A percentile compares a stretch with the other conserved stretches of the same genome.
Evolutionary conservation across 2,329 filamentous ascomycete genomes (phyloP).

Genomic region (Colletotrichum phormii): DNA sequence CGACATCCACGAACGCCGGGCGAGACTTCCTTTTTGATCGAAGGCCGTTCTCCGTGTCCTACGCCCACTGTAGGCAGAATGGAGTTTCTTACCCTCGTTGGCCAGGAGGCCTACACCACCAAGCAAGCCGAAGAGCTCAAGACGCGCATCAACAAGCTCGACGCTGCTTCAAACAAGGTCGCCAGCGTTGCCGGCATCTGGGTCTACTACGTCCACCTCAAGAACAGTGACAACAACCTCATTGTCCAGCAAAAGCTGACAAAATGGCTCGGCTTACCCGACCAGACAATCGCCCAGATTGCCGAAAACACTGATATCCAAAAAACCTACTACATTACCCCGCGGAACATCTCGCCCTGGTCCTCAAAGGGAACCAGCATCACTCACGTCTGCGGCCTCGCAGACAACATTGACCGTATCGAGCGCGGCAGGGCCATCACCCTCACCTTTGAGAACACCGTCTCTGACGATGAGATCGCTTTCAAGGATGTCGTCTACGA

Average conservation of each 20-base stretch:
- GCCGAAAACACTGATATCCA: constrained; percentile 52
- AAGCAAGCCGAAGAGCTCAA: constrained; percentile 58
- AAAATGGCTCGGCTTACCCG: constrained; percentile 51
- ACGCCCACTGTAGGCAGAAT: constrained; percentile 36
- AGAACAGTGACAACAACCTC: constrained; percentile 54
- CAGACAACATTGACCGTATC: constrained; percentile 77
- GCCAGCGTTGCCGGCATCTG: constrained; percentile 64
- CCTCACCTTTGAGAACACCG: constrained; percentile 67
- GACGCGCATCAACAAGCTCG: constrained; percentile 56
- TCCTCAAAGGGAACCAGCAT: constrained; percentile 97
- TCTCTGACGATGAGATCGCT: constrained; percentile 57
- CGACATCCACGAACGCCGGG: constrained; percentile 12
- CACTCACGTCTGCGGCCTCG: constrained; percentile 88
- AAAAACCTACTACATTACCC: constrained; percentile 73
- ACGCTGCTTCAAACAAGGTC: constrained; percentile 46
- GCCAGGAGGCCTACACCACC: constrained; percentile 62
- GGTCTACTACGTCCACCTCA: constrained; percentile 76
- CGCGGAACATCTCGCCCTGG: constrained; percentile 94
- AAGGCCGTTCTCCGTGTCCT: constrained; percentile 36
- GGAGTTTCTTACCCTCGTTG: constrained; percentile 49
- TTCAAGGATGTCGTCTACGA: constrained; percentile 84
- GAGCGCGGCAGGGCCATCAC: constrained; percentile 87
- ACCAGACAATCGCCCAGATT: constrained; percentile 58
- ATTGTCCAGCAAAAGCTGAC: constrained; percentile 56
- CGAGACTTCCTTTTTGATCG: constrained; percentile 35